Evolutionary conservation across 805 yeast species (phyloP).

Genomic region (Cyberlindnera americana): DNA sequence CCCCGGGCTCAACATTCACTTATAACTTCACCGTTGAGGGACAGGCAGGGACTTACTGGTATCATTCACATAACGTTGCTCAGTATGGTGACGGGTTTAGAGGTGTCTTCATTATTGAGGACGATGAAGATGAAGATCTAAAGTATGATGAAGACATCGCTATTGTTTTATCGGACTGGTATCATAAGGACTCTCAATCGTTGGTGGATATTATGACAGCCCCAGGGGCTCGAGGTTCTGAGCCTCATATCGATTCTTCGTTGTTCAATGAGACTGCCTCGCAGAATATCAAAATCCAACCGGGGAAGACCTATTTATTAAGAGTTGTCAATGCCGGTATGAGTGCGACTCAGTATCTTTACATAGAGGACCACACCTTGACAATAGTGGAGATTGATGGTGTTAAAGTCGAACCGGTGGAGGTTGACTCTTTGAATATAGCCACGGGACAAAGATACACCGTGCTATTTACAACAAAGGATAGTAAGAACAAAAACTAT

Average conservation of each 20-base stretch:
- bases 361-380: conserved; percentile 49
- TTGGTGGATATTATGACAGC: conserved; percentile 37
- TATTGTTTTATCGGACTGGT: conserved; percentile 46
- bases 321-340: conserved; percentile 54
- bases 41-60: conserved; percentile 53
- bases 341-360: conserved; percentile 53
- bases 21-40: conserved; percentile 38
- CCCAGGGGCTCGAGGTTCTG: conserved; percentile 41
- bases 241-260: conserved; percentile 44
- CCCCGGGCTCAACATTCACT: conserved; percentile 37
- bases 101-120: conserved; percentile 40
- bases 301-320: conserved; percentile 43
- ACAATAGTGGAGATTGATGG: conserved; percentile 61
- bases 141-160: conserved; percentile 46
- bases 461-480: conserved; percentile 50
- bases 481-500: conserved; percentile 40
- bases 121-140: conserved; percentile 19
- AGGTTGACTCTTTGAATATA: conserved; percentile 44
- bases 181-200: conserved; percentile 37
- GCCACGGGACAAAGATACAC: conserved; percentile 80
- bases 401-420: conserved; percentile 45
- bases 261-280: conserved; percentile 45
- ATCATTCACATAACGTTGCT: conserved; percentile 47
- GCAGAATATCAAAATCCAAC: conserved; percentile 42
- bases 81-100: conserved; percentile 47